Conservation (phyloP, 306 rosid genomes). For the Lathyrus aphaca region DNA sequence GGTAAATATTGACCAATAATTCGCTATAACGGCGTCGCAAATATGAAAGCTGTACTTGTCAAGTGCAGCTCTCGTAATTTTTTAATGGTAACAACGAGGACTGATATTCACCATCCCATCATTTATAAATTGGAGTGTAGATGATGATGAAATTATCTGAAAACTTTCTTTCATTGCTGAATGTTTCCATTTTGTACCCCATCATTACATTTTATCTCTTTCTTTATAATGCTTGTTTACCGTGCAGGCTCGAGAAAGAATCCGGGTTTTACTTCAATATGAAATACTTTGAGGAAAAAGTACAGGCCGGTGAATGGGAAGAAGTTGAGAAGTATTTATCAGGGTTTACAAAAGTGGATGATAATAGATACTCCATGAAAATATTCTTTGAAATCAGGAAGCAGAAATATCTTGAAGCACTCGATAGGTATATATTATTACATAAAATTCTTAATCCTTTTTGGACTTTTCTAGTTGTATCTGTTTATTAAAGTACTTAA, state of each 20-base stretch:
- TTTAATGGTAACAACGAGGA: slow-evolving; percentile 16
- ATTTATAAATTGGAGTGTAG: slow-evolving; percentile 16
- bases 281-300: slow-evolving; percentile 89
- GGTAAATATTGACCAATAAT: no score
- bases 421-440: slow-evolving; percentile 69
- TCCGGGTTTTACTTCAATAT: slow-evolving; percentile 89
- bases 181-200: slow-evolving; percentile 3
- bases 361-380: slow-evolving; percentile 90
- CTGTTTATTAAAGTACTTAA: slow-evolving; percentile 30
- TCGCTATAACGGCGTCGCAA: no score
- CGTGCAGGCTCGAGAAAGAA: slow-evolving; percentile 81
- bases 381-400: slow-evolving; percentile 87
- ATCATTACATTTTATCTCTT: background rate
- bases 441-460: slow-evolving; percentile 18
- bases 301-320: slow-evolving; percentile 91
- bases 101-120: background rate
- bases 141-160: slow-evolving; percentile 14
- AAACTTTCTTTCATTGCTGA: background rate
- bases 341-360: slow-evolving; percentile 87
- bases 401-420: slow-evolving; percentile 95
- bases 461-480: background rate
- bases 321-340: slow-evolving; percentile 86
- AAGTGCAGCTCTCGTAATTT: background rate
- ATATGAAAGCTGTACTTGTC: slow-evolving; percentile 7
- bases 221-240: slow-evolving; percentile 7